Evolutionary conservation across 2,329 filamentous ascomycete genomes (phyloP), one percentile per base, ranked within the genome.

Genomic region (Phyllosticta paracitricarpa): DNA sequence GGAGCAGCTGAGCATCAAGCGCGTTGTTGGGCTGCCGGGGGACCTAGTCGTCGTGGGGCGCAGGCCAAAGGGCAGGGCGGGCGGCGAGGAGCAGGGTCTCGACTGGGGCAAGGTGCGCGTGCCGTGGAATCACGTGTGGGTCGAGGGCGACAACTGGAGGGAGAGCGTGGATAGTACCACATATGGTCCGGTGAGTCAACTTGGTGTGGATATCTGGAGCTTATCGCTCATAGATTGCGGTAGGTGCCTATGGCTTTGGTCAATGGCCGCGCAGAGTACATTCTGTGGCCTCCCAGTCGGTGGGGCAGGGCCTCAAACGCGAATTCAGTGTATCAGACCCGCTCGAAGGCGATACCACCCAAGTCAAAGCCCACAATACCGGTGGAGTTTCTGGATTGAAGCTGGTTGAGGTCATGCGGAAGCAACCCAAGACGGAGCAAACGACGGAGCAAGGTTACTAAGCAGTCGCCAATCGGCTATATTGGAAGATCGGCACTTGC

Each of bases 121-220:
- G 24, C 93, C 92, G 4, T 81, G 81, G 64, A 91, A 91, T 19
- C 92, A 97, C 77, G 81, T 97, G 28, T 99, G 94, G 94, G 85
- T 99, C 0, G 93, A 97, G 72, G 94, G 94, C 1, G 94, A 99
- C 71, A 91, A 88, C 68, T 82, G 84, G 67, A 81, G 82, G 57
- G 83, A 83, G 68, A 90, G 84, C 61, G 73, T 86, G 63, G 94
- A 99, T 76, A 96, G 91, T 74, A 96, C 96, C 75, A 85, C 85
- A 12, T 97, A 95, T 73, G 94, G 94, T 0, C 91, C 94, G 4
- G 72, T 81, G 53, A 69, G 72, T 64, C 30, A 7, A 7, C 24
- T 51, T n/a, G 48, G 40, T 19, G n/a, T 10, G 48, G 22, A 3
- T 53, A 19, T 40, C 19, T 1, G 35, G 48, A 35, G 51, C 51